phyloP scores from a whole-genome alignment of 169 alveolate species.

The Plasmodium fragile region DNA sequence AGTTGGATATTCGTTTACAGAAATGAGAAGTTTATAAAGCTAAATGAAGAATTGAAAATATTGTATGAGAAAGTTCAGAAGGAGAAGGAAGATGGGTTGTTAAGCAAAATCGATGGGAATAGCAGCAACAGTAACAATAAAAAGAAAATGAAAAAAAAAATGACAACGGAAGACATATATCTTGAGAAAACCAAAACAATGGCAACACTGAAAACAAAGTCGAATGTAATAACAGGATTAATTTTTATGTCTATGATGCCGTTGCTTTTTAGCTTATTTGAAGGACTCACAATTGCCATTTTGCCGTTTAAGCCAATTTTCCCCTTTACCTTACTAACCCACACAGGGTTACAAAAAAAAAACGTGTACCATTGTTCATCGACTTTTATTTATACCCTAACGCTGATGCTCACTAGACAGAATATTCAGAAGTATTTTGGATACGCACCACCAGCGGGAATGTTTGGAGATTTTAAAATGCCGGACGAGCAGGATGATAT shows the following conservation, averaged over 20 bases:
- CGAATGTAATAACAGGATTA: conserved; percentile 83
- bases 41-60: conserved; percentile 68
- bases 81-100: conserved; percentile 75
- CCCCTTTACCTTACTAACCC: conserved; percentile 82
- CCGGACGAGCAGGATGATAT: conserved; percentile 74
- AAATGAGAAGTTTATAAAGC: conserved; percentile 47
- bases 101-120: conserved; percentile 47
- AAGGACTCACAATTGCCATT: conserved; percentile 84
- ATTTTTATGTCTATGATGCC: conserved; percentile 87
- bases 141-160: conserved; percentile 36
- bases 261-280: conserved; percentile 85
- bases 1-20: conserved; percentile 77
- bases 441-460: conserved; percentile 78
- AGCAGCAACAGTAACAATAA: conserved; percentile 10
- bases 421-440: conserved; percentile 81
- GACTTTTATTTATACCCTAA: conserved; percentile 84
- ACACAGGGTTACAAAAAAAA: conserved; percentile 78
- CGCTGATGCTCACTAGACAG: conserved; percentile 82
- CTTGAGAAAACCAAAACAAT: conserved; percentile 60
- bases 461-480: conserved; percentile 76
- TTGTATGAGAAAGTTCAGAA: conserved; percentile 73
- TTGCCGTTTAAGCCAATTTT: conserved; percentile 86
- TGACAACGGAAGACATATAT: conserved; percentile 55
- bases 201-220: conserved; percentile 67
- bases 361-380: conserved; percentile 84